These are phyloP conservation scores for Sechiopsis laciniata DNA, from an alignment of 306 rosid species.

Conservation along the genomic window DNA sequence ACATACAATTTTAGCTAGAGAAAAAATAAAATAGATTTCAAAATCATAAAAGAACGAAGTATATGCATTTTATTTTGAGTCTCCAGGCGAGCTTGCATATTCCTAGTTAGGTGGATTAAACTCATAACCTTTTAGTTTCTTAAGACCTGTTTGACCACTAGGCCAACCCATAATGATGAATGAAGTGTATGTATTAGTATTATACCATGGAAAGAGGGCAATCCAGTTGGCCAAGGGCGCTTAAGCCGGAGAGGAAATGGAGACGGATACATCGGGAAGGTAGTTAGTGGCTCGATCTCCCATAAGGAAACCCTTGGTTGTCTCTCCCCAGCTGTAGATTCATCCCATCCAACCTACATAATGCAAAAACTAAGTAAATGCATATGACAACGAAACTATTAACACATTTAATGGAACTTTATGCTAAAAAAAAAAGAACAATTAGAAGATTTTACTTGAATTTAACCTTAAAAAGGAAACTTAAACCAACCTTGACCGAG, in stretches of 20 bases:
- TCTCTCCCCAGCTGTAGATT: constrained; percentile 95
- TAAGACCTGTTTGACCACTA: too few relatives aligned
- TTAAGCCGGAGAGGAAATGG: constrained; percentile 86
- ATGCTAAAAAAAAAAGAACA: neutral
- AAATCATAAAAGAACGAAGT: neutral
- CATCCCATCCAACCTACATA: constrained; percentile 98
- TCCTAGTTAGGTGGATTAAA: too few relatives aligned
- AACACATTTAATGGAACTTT: neutral
- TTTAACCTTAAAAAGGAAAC: neutral
- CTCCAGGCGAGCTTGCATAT: too few relatives aligned
- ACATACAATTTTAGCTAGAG: neutral
- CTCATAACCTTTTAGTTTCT: too few relatives aligned
- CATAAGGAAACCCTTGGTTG: constrained; percentile 95
- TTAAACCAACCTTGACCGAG: constrained; percentile 77
- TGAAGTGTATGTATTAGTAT: neutral
- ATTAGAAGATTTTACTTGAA: neutral
- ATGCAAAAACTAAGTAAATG: constrained; percentile 10
- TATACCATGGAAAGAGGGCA: constrained; percentile 80
- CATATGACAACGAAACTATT: neutral
- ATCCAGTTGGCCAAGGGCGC: constrained; percentile 89
- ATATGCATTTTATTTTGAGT: neutral
- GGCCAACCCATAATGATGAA: too few relatives aligned
- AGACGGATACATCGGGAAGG: constrained; percentile 97
- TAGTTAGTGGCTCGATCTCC: constrained; percentile 96
- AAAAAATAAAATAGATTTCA: neutral